Percentiles rank a stretch among this genome's conserved stretches.
phyloP scores from a whole-genome alignment of 305 asterid species.

The Lippia alba region DNA sequence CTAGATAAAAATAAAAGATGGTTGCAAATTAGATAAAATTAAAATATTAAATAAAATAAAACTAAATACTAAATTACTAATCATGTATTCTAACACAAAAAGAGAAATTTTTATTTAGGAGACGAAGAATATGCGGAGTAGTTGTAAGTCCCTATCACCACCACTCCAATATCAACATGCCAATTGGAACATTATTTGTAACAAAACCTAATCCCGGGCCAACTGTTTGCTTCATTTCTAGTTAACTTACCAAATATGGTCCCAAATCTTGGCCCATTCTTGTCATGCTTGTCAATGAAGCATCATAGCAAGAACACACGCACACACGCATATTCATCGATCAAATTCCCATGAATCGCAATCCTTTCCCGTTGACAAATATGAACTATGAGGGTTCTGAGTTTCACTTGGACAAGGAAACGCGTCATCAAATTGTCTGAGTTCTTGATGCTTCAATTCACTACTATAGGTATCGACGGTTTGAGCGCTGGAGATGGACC shows the following conservation, averaged over 20 bases:
- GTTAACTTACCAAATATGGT: neutral
- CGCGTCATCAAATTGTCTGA: slow-evolving; percentile 44
- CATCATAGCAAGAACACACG: too few relatives aligned
- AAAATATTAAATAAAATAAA: too few relatives aligned
- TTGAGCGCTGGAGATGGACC: slow-evolving; percentile 64
- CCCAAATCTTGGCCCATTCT: neutral
- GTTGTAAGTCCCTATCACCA: neutral
- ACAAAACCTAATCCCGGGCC: neutral
- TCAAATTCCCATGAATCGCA: slow-evolving; percentile 1
- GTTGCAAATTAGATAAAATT: too few relatives aligned
- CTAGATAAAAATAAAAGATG: too few relatives aligned
- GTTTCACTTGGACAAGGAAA: slow-evolving; percentile 37
- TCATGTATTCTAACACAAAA: too few relatives aligned
- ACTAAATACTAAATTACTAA: too few relatives aligned
- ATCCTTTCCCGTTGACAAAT: slow-evolving; percentile 13
- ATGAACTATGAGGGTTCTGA: slow-evolving; percentile 16
- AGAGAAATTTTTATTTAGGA: too few relatives aligned
- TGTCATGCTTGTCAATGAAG: too few relatives aligned
- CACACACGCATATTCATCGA: neutral
- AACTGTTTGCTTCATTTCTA: neutral
- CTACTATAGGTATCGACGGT: slow-evolving; percentile 49
- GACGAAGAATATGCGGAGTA: too few relatives aligned
- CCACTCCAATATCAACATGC: neutral
- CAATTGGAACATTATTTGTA: neutral
- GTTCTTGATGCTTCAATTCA: slow-evolving; percentile 51